A percentile compares a stretch with the other conserved stretches of the same genome.
Conservation (phyloP, 345 rosid genomes). For the Arabis alpina region DNA sequence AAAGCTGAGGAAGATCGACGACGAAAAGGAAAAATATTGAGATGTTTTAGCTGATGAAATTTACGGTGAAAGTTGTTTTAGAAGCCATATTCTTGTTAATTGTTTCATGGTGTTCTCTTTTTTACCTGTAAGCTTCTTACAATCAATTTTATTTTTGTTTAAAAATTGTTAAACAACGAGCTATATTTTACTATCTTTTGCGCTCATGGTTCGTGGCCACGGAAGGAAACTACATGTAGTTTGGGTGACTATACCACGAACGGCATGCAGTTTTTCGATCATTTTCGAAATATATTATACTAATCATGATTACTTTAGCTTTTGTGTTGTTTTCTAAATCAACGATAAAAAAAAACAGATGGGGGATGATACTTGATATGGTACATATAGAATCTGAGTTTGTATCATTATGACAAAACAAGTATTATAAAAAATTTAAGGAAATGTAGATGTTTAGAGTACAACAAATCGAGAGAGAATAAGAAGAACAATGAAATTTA, state of each 20-base stretch:
- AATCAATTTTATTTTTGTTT: slow-evolving; percentile 10
- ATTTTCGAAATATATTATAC: no score
- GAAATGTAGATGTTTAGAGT: slow-evolving; percentile 5
- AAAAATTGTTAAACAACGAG: slow-evolving; percentile 22
- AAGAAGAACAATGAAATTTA: slow-evolving; percentile 19
- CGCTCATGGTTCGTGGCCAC: not conserved
- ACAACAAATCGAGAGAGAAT: slow-evolving; percentile 11
- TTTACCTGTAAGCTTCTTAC: slow-evolving; percentile 28
- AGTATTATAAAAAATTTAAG: not conserved
- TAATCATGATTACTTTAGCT: not conserved
- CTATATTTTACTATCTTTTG: not conserved
- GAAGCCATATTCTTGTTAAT: slow-evolving; percentile 39
- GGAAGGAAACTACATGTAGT: slow-evolving; percentile 4
- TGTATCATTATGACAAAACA: not conserved
- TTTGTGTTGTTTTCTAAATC: not conserved
- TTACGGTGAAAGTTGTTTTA: slow-evolving; percentile 24
- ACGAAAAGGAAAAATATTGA: slow-evolving; percentile 1
- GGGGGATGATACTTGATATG: not conserved
- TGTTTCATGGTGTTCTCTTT: slow-evolving; percentile 30
- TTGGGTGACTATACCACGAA: slow-evolving; percentile 6
- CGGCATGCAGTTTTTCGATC: slow-evolving; percentile 7
- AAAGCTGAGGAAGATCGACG: slow-evolving; percentile 25
- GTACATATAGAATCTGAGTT: slow-evolving; percentile 11
- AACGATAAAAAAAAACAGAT: not conserved
- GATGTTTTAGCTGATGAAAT: slow-evolving; percentile 19